Evolutionary conservation across 108 stramenopile genomes (phyloP), one percentile per base, ranked within the genome.

Genomic region (Heterococcus sp.): DNA sequence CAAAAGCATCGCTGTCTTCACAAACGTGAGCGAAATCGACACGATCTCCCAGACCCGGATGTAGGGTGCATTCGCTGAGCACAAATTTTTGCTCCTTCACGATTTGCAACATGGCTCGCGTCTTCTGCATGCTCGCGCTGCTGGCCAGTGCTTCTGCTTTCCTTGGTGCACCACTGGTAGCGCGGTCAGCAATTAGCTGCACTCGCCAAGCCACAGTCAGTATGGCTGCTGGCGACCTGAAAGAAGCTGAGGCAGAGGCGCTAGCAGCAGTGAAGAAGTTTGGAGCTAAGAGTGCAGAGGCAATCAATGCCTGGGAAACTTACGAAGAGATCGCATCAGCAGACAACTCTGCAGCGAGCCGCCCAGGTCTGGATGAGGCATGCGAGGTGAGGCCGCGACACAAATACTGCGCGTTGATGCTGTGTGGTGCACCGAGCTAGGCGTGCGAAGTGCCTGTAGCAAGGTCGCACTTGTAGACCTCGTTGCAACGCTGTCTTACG

Each of bases 321-420:
- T 81, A 81, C 79, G 79, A 81, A 40, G 79, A 81, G 72, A 72
- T 81, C 3, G 79, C 79, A 1, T 38, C 79, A 0, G 38, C 71
- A 66, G 79, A 81, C 71, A 81, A 81, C 79, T 35, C 58, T 1
- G 70, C 72, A 63, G 79, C 79, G 29, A 30, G 65, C 21, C 21
- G 37, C 66, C 69, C 38, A 30, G 37, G 63, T 65, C 79, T 81
- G 21, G 79, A 81, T 72, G 79, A 81, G 65, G 72, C 40, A 71
- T 81, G 79, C 72, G 79, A 81, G 35, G 79, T n/a, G n/a, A n/a
- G n/a, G n/a, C n/a, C n/a, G n/a, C n/a, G n/a, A n/a, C n/a, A n/a
- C n/a, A n/a, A n/a, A n/a, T n/a, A n/a, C n/a, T n/a, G n/a, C n/a
- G n/a, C n/a, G n/a, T n/a, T n/a, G n/a, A n/a, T n/a, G n/a, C n/a